Base-by-base conservation (phyloP, 768 basidiomycete species). In the Trametes maxima region DNA sequence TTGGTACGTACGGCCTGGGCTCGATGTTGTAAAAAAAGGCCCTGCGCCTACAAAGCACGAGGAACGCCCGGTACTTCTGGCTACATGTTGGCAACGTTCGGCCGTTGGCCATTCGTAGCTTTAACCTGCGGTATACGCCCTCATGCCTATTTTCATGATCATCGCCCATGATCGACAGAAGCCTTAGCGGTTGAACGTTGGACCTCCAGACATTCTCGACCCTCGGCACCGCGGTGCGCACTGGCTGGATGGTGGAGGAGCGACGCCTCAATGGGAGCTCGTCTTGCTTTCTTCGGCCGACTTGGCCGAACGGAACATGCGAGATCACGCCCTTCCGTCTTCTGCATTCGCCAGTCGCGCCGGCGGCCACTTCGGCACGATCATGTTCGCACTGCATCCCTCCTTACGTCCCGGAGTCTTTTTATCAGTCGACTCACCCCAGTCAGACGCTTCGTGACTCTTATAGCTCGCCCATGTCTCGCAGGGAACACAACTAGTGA, bases 401-500 rank as follows among this genome's bases (percentile, higher is more conserved):
- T 19, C 25, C 21, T 28, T 47, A 47, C 46, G 55, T 47, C 21
- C 36, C 55, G 24, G 28, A 21, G 28, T 19, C 35, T 21, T 35
- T 17, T n/a, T 47, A 43, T 56, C 54, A 56, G 17, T 21, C 35
- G 54, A 56, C 45, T 17, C 12, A 6, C 21, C 8, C 8, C 5
- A 21, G 40, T 28, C 43, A 13, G 13, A 10, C 36, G 19, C 19
- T 39, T 21, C 46, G 28, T 33, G 28, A 33, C 28, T 33, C 28
- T 47, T 57, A 57, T 47, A 47, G 48, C 46, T 35, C 44, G 12
- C 7, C 16, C 45, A 40, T 57, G 55, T 47, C 55, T 48, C 55
- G 36, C 37, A n/a, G 36, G 46, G 39, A 22, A 14, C 21, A 19
- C 14, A 16, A 16, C 46, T 16, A 35, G 24, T 49, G 47, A 49